Evolutionary conservation across 352 stramenopile genomes (phyloP).

Genomic region (Pythium coloratum): DNA sequence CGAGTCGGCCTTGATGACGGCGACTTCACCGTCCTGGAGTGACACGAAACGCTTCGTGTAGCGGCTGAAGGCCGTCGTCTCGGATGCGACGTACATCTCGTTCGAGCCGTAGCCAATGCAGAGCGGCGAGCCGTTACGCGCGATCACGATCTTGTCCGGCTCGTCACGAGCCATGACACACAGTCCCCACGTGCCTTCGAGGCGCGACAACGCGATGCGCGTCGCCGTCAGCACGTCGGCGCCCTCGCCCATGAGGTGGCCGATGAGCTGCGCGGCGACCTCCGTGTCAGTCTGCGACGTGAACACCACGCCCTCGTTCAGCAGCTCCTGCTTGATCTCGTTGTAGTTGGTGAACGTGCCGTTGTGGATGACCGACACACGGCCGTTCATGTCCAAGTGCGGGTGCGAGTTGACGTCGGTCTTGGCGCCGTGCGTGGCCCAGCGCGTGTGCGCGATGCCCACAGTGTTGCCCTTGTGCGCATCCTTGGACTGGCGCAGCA

Average conservation of each 20-base stretch:
- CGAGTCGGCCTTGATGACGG: slow-evolving; percentile 92
- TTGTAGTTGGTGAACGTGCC: slow-evolving; percentile 98
- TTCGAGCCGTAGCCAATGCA: slow-evolving; percentile 90
- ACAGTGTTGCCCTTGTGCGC: slow-evolving; percentile 87
- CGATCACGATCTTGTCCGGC: slow-evolving; percentile 96
- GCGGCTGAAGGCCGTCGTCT: slow-evolving; percentile 92
- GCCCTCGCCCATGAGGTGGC: slow-evolving; percentile 85
- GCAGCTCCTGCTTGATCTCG: slow-evolving; percentile 88
- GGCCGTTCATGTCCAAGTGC: slow-evolving; percentile 92
- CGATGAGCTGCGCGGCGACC: slow-evolving; percentile 97
- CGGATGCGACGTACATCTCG: slow-evolving; percentile 96
- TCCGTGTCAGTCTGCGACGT: slow-evolving; percentile 97
- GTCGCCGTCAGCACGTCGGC: slow-evolving; percentile 88
- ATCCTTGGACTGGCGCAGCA: slow-evolving; percentile 79
- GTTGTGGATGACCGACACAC: slow-evolving; percentile 98
- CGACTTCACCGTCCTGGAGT: slow-evolving; percentile 96
- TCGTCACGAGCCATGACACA: slow-evolving; percentile 92
- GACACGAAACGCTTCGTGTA: slow-evolving; percentile 99
- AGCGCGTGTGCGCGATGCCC: slow-evolving; percentile 99
- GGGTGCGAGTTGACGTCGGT: slow-evolving; percentile 99
- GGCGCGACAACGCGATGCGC: slow-evolving; percentile 83
- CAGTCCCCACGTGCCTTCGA: slow-evolving; percentile 97
- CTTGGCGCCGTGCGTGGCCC: slow-evolving; percentile 98
- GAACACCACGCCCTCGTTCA: slow-evolving; percentile 91
- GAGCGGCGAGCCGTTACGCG: slow-evolving; percentile 96